Base-by-base conservation (phyloP, 2,329 filamentous ascomycete genomes). In the Trichoderma guizhouense region DNA sequence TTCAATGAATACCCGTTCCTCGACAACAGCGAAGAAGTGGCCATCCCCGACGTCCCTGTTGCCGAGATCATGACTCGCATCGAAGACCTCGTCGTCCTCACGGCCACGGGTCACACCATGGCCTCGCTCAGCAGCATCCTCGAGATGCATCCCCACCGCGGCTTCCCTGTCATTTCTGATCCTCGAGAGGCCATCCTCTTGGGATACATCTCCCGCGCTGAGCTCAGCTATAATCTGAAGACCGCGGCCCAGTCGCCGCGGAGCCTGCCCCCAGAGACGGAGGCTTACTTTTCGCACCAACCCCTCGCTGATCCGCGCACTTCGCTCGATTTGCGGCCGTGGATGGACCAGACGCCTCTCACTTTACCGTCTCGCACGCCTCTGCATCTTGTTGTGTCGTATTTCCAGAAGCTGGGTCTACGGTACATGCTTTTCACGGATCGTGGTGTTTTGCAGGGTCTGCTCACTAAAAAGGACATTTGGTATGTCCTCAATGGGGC, bases 261-360 rank as follows among this genome's bases (percentile, higher is more conserved):
- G 55, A 86, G 86, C 63, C 84, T 97, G 1, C 85, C 91, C 0
- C 85, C 87, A 1, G 90, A 92, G 73, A 92, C 94, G 0, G 92
- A 95, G 79, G 91, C 92, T 57, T 94, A 92, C 82, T 98, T 99
- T 82, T 87, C 89, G 1, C 93, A 97, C 79, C 92, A 95, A 78
- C 91, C 93, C 3, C 90, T 95, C 69, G 91, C 92, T 1, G 93
- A 97, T 77, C 92, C 93, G 0, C 85, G 87, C 24, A 87, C 89
- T 18, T 94, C 92, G 1, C 89, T 99, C 51, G 96, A 99, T 82
- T 87, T 99, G 12, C 87, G 95, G 8, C 95, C 95, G 3, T 99
- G 96, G 96, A 98, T 99, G 94, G 96, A 99, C 81, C 95, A 98
- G 81, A 99, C 96, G 0, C 96, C 96, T 0, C 92, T 99, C 61